Evolutionary conservation across 441 rosid genomes (phyloP).

Genomic region (Jatropha multifida): DNA sequence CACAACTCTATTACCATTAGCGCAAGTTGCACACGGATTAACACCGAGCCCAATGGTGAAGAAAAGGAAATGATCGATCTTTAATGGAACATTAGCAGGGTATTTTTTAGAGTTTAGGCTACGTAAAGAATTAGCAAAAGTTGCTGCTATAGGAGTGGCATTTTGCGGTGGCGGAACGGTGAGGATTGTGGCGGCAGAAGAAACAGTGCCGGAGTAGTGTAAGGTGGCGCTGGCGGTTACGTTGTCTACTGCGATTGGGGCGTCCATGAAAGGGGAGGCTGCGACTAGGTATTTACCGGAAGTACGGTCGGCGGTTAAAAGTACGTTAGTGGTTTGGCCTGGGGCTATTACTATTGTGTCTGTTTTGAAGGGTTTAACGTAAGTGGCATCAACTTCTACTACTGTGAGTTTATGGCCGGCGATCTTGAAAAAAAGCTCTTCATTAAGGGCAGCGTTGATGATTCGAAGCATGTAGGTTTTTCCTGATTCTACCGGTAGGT

Average conservation of each 20-base stretch:
- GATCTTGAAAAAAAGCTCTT: constrained; percentile 87
- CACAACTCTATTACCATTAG: constrained; percentile 59
- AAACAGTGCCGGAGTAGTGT: constrained; percentile 59
- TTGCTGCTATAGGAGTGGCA: constrained; percentile 60
- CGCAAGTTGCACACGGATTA: constrained; percentile 69
- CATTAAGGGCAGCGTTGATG: constrained; percentile 88
- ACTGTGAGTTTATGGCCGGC: constrained; percentile 83
- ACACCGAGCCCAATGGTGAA: constrained; percentile 67
- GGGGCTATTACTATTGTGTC: constrained; percentile 67
- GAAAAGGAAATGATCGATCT: constrained; percentile 60
- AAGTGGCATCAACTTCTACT: constrained; percentile 85
- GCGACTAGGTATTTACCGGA: constrained; percentile 60
- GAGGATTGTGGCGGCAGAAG: constrained; percentile 38
- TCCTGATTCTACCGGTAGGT: constrained; percentile 50
- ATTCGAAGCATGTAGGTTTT: constrained; percentile 77
- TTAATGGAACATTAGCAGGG: constrained; percentile 71
- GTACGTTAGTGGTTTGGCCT: constrained; percentile 88
- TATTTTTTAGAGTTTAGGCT: constrained; percentile 64
- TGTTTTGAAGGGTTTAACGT: constrained; percentile 75
- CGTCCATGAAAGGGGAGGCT: constrained; percentile 85
- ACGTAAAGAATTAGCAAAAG: constrained; percentile 51
- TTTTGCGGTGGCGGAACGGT: constrained; percentile 67
- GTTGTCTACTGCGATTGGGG: constrained; percentile 65
- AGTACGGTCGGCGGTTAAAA: constrained; percentile 46
- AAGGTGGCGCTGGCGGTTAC: constrained; percentile 64